Base-by-base conservation (phyloP, 805 yeast species). In the Candida suzukii region DNA sequence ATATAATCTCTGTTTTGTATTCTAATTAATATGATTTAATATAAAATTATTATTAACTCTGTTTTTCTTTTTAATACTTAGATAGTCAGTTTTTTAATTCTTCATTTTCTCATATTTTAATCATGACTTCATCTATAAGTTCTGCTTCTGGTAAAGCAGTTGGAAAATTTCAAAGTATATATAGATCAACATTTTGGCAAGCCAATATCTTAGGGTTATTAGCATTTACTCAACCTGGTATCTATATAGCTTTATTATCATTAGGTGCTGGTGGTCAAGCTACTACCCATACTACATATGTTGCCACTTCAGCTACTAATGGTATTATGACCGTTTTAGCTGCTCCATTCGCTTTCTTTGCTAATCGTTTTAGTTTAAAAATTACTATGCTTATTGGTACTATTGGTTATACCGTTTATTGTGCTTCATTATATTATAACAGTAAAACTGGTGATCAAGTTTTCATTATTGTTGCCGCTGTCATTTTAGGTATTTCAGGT, bases 351-450 rank as follows among this genome's bases (percentile, higher is more conserved):
- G 48, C 58, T 2, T 17, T 57, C 14, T 33, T 56, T n/a, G 44
- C 47, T 28, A 57, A 56, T 32, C 50, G 41, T 21, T 37, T 39
- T 13, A 57, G 61, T 35, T 29, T 57, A 2, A 52, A 50, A 24
- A 44, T 40, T 2, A 41, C 48, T n/a, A 27, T 46, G 3, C 33
- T 39, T 10, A 39, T 53, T 20, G 61, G 60, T 18, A 47, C 52
- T 11, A 24, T 57, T 34, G 61, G 60, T 3, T 55, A 49, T 37
- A 48, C 50, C 3, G 25, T 56, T 20, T 54, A 47, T 43, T 50
- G 57, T 26, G 60, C 60, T 27, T 56, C 56, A 2, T 42, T 58
- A 6, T 57, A 58, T 40, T 41, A 49, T 33, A 58, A 57, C 36
- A 48, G 54, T 11, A 51, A 49, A 39, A 47, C 47, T 39, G 60